phyloP scores from a whole-genome alignment of 768 basidiomycete species.

The Hygrophoropsis aurantiaca region DNA sequence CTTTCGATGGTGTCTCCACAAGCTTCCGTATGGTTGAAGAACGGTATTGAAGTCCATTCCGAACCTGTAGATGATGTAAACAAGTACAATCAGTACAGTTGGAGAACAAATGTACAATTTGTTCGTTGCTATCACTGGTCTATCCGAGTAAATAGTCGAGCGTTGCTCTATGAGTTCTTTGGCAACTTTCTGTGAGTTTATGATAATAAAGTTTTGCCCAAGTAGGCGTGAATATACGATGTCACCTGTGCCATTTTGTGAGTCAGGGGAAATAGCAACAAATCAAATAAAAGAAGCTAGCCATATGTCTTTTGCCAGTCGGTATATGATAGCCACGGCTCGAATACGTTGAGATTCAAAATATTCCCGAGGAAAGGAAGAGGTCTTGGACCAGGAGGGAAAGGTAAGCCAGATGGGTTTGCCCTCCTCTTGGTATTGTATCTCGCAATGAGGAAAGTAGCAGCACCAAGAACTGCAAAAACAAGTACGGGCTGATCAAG shows the following conservation, averaged over 20 bases:
- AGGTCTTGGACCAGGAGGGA: slow-evolving; percentile 31
- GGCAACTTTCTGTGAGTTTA: slow-evolving; percentile 28
- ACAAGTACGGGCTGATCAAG: background rate
- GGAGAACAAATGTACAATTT: slow-evolving; percentile 10
- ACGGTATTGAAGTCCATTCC: slow-evolving; percentile 26
- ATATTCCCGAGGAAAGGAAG: slow-evolving; percentile 29
- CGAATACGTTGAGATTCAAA: slow-evolving; percentile 20
- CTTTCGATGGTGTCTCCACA: slow-evolving; percentile 30
- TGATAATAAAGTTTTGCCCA: slow-evolving; percentile 21
- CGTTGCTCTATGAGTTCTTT: slow-evolving; percentile 26
- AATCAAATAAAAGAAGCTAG: slow-evolving; percentile 1
- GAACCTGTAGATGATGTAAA: slow-evolving; percentile 13
- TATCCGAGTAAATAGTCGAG: slow-evolving; percentile 26
- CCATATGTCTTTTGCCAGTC: slow-evolving; percentile 34
- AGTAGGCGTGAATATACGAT: slow-evolving; percentile 20
- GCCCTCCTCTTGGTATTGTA: background rate
- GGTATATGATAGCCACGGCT: slow-evolving; percentile 35
- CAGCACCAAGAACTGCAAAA: background rate
- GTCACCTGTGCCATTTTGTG: slow-evolving; percentile 15
- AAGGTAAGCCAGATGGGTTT: slow-evolving; percentile 6
- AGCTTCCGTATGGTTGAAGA: slow-evolving; percentile 26
- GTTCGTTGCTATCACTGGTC: slow-evolving; percentile 16
- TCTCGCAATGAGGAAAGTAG: background rate
- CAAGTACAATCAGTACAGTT: background rate
- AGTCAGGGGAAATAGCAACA: background rate